Evolutionary conservation across 345 rosid genomes (phyloP).

Genomic region (Heritiera fomes): DNA sequence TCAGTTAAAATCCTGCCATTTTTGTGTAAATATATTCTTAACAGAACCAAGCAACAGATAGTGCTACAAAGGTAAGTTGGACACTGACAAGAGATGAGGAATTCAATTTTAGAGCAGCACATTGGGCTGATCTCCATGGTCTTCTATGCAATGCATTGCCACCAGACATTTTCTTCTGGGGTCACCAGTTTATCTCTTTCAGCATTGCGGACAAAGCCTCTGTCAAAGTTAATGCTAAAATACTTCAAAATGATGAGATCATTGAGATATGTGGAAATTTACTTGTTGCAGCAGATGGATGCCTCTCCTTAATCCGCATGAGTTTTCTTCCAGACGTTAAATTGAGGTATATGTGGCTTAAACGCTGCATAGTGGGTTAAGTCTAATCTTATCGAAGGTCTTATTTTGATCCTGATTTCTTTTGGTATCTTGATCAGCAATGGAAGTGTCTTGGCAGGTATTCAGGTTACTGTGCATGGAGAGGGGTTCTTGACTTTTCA

Average conservation of each 20-base stretch:
- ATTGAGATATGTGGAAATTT: constrained; percentile 42
- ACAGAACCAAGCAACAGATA: constrained; percentile 53
- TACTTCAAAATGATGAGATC: constrained; percentile 39
- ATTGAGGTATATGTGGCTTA: constrained; percentile 48
- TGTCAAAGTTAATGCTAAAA: constrained; percentile 52
- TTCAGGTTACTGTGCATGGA: constrained; percentile 84
- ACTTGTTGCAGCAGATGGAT: constrained; percentile 85
- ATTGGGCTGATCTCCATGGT: constrained; percentile 77
- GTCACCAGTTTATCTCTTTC: constrained; percentile 46
- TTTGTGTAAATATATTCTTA: no score
- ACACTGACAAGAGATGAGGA: constrained; percentile 61
- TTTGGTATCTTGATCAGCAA: constrained; percentile 1
- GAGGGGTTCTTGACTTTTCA: constrained; percentile 73
- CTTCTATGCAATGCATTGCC: constrained; percentile 53
- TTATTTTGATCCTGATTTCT: no score
- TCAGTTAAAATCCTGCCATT: not conserved
- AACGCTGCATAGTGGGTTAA: no score
- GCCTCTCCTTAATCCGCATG: constrained; percentile 64
- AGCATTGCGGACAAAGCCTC: constrained; percentile 33
- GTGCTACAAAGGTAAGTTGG: constrained; percentile 36
- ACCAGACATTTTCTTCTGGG: constrained; percentile 55
- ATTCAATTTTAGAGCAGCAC: constrained; percentile 72
- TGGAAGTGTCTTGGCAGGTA: constrained; percentile 42
- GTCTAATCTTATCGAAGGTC: no score
- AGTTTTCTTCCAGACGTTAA: constrained; percentile 57